Evolutionary conservation across 163 green algal species (phyloP).

Genomic region (Scenedesmus sp.): DNA sequence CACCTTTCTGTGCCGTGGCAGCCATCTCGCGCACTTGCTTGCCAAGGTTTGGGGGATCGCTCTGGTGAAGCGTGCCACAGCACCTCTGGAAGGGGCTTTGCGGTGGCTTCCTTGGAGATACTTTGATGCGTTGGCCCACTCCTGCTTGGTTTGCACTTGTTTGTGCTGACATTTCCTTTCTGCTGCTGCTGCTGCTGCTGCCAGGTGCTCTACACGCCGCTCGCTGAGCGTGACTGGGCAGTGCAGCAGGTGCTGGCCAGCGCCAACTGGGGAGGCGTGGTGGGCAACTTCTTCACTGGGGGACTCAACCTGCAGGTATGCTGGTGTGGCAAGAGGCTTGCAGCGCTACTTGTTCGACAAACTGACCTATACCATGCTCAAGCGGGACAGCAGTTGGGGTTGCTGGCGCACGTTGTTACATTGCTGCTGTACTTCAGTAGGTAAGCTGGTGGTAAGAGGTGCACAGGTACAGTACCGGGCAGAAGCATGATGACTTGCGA

Average conservation of each 20-base stretch:
- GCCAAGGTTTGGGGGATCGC: too few species aligned
- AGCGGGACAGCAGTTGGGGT: neutral
- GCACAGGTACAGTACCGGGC: neutral
- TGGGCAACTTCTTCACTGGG: conserved; percentile 92
- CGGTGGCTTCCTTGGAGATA: too few species aligned
- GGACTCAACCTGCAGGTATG: conserved; percentile 84
- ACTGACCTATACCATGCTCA: neutral
- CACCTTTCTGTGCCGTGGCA: too few species aligned
- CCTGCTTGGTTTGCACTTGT: neutral
- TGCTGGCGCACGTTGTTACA: neutral
- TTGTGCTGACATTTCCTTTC: neutral
- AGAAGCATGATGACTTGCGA: neutral
- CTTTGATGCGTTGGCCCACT: too few species aligned
- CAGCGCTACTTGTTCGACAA: neutral
- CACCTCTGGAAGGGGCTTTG: too few species aligned
- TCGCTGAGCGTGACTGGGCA: conserved; percentile 78
- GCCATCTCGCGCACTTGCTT: too few species aligned
- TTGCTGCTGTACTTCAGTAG: neutral
- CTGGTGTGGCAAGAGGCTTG: neutral
- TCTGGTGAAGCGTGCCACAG: too few species aligned
- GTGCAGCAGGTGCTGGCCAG: conserved; percentile 87
- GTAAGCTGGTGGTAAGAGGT: neutral
- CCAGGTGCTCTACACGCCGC: conserved; percentile 22
- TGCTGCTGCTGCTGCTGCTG: conserved; percentile 23
- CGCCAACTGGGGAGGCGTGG: conserved; percentile 84